Base-by-base conservation (phyloP, 1,139 yeast species). In the Nakaseomyces kungkrabaensis region DNA sequence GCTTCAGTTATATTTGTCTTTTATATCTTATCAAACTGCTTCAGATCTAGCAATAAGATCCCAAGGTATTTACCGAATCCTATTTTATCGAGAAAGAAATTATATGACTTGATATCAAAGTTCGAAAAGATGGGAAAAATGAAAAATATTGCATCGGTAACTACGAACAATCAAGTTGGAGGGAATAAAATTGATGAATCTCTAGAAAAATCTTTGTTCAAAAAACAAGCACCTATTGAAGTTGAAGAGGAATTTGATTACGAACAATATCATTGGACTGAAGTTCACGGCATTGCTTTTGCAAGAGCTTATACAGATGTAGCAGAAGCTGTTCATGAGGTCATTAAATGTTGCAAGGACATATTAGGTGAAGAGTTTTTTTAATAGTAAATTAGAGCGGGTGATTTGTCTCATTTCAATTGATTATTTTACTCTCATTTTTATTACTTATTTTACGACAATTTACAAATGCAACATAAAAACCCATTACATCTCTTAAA, bases 201-300 rank as follows among this genome's bases (percentile, higher is more conserved):
- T 6, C 37, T 49, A 33, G 51, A 51, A 33, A 50, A 47, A 41
- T 42, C 43, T 11, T 29, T 50, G 17, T 41, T 46, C 47, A 46
- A 48, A 37, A 36, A 46, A 46, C 45, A 47, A 8, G 11, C 25
- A 4, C 41, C 38, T 1, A 7, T 47, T 26, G 38, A 29, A 17
- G 45, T 49, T 9, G 56, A 47, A 25, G 37, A 38, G 36, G 46
- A 49, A 10, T 59, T 61, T 24, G 61, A 59, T 36, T 59, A 63
- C 29, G 65, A 66, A 51, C 65, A 64, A 51, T 54, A 65, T 7
- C 69, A 70, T 50, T 75, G 79, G 79, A 68, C 71, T 6, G 71
- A 72, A 48, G 72, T 75, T 26, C 78, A 75, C 54, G 76, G 75
- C 25, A 68, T 74, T 60, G 76, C 77, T 1, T 74, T 74, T 58